These are phyloP conservation scores for Wilcoxina mikolae DNA, from an alignment of 495 filamentous ascomycete species.

Conservation along the genomic window DNA sequence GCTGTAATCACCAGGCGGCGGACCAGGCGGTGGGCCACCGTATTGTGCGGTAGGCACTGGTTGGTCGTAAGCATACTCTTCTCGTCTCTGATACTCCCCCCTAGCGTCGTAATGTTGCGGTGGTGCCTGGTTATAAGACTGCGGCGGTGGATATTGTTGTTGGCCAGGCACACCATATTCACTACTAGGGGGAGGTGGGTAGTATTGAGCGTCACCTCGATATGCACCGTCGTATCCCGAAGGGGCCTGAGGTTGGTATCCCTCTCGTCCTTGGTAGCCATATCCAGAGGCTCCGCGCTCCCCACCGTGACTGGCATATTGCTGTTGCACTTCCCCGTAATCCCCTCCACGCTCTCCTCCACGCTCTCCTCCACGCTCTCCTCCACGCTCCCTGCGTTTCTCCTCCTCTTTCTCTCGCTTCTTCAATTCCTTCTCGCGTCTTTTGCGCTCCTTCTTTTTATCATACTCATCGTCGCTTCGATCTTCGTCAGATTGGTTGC, in stretches of 20 bases:
- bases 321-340: not conserved
- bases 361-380: conserved; percentile 2
- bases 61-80: conserved; percentile 17
- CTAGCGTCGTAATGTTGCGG: conserved; percentile 8
- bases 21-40: conserved; percentile 4
- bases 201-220: conserved; percentile 9
- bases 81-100: conserved; percentile 12
- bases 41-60: conserved; percentile 10
- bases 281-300: too few species aligned
- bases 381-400: conserved; percentile 12
- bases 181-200: conserved; percentile 10
- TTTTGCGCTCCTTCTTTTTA: conserved; percentile 12
- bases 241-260: too few species aligned
- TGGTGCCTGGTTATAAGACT: not conserved
- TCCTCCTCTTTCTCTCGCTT: conserved; percentile 11
- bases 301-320: conserved; percentile 7
- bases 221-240: conserved; percentile 7
- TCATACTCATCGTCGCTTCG: conserved; percentile 3
- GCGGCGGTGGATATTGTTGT: not conserved
- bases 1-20: conserved; percentile 7
- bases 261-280: too few species aligned
- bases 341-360: conserved; percentile 4
- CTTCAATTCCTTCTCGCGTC: conserved; percentile 9
- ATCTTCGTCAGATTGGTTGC: not conserved
- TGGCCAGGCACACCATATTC: not conserved